A percentile compares a stretch with the other conserved stretches of the same genome.
These are phyloP conservation scores for Corynespora cassiicola DNA, from an alignment of 2,329 filamentous ascomycete species.

Conservation along the genomic window DNA sequence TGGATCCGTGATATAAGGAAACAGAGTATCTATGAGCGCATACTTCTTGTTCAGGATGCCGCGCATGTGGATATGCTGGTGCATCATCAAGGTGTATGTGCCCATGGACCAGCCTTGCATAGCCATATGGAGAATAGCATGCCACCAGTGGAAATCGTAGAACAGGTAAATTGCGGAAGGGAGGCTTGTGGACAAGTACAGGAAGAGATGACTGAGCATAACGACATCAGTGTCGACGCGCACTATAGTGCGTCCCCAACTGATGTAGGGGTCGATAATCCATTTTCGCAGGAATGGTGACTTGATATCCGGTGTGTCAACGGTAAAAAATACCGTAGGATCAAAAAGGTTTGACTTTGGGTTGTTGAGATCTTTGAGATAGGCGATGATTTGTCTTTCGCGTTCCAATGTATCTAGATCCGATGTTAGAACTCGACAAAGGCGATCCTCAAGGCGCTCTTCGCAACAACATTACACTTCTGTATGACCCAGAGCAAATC, in stretches of 20 bases:
- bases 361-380: conserved; percentile 59
- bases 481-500: too few relatives aligned
- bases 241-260: conserved; percentile 62
- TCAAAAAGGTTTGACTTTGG: conserved; percentile 56
- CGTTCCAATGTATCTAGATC: conserved; percentile 39
- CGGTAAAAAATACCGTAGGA: conserved; percentile 61
- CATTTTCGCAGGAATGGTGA: conserved; percentile 47
- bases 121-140: conserved; percentile 69
- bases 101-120: conserved; percentile 75
- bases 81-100: conserved; percentile 80
- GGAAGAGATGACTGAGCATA: conserved; percentile 76
- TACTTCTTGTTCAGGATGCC: conserved; percentile 68
- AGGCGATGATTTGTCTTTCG: conserved; percentile 47
- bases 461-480: too few relatives aligned
- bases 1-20: conserved; percentile 77
- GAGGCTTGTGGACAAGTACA: conserved; percentile 74
- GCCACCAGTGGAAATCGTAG: conserved; percentile 69
- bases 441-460: too few relatives aligned
- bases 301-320: conserved; percentile 57
- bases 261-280: conserved; percentile 66
- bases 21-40: conserved; percentile 65
- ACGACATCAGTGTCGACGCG: conserved; percentile 75
- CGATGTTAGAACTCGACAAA: too few relatives aligned
- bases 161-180: conserved; percentile 73
- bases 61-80: conserved; percentile 82